Percentiles rank a stretch among this genome's conserved stretches.
These are phyloP conservation scores for Pestalotiopsis sp. DNA, from an alignment of 2,329 filamentous ascomycete genomes.

Conservation along the genomic window DNA sequence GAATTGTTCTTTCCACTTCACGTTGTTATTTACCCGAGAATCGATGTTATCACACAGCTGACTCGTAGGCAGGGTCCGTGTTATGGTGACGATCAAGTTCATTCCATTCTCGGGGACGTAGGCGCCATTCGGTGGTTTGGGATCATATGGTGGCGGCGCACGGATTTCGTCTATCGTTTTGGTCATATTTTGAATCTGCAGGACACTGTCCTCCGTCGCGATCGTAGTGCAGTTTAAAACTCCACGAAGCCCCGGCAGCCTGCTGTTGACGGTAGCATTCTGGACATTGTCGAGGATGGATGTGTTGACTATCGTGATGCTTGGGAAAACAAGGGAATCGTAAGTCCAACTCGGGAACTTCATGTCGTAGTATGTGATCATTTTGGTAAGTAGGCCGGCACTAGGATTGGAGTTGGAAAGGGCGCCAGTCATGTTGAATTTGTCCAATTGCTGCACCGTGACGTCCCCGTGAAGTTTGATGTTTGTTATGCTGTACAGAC, in stretches of 20 bases:
- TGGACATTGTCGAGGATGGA: not conserved
- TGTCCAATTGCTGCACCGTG: not conserved
- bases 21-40: not conserved
- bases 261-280: not conserved
- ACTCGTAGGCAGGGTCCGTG: not conserved
- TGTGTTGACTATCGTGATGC: not conserved
- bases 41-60: not conserved
- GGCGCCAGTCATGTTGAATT: not conserved
- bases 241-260: not conserved
- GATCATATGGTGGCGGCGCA: too few relatives aligned
- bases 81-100: too few relatives aligned
- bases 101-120: too few relatives aligned
- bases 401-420: not conserved
- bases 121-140: too few relatives aligned
- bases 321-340: not conserved
- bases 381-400: not conserved
- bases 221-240: not conserved
- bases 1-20: not conserved
- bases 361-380: not conserved
- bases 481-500: not conserved
- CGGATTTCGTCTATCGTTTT: not conserved
- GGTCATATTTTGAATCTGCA: not conserved
- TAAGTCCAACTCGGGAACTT: not conserved
- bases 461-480: not conserved
- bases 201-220: not conserved